Base-by-base conservation (phyloP, 208 protist species). In the Entamoeba invadens region DNA sequence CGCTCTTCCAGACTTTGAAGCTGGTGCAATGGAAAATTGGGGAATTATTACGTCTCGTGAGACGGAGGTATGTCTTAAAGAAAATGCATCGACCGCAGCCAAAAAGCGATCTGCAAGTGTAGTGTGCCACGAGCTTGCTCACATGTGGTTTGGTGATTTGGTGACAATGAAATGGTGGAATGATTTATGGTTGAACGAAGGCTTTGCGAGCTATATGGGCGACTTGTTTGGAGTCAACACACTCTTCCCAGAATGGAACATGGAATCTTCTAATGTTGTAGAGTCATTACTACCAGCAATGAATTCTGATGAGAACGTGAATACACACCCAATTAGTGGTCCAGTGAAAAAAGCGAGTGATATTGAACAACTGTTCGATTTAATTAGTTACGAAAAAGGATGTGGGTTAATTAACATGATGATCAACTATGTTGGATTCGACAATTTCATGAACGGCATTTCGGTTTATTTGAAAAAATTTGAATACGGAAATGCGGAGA, bases 121-220 rank as follows among this genome's bases (percentile, higher is more conserved):
- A 0, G 87, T 99, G 25, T 97, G 96, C 91, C 98, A 99, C 95
- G 98, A 98, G 94, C 93, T 98, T 45, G 97, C 97, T 16, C 98
- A 99, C 94, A 97, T 92, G 35, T 95, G 87, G 91, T 93, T 93
- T 45, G 94, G 94, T 25, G 98, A 99, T 96, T 95, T 98, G 31
- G 97, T 98, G n/a, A 99, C 98, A n/a, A 98, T 98, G 97, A 95
- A 96, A 92, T 99, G 97, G 98, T 99, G 98, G 98, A 97, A 97
- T 77, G 96, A 98, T 93, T 95, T 99, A 87, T 99, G 98, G 98
- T 96, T 99, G 10, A 99, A 99, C 94, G 98, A 99, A 95, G 99
- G 98, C 46, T 99, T 99, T 94, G 99, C 99, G 35, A 98, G 97
- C 46, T 99, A 97, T 96, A 97, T 99, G 92, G 98, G 97, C 93